A percentile compares a stretch with the other conserved stretches of the same genome.
phyloP scores from a whole-genome alignment of 179 eudicot genomes.

The Spergularia azorica region DNA sequence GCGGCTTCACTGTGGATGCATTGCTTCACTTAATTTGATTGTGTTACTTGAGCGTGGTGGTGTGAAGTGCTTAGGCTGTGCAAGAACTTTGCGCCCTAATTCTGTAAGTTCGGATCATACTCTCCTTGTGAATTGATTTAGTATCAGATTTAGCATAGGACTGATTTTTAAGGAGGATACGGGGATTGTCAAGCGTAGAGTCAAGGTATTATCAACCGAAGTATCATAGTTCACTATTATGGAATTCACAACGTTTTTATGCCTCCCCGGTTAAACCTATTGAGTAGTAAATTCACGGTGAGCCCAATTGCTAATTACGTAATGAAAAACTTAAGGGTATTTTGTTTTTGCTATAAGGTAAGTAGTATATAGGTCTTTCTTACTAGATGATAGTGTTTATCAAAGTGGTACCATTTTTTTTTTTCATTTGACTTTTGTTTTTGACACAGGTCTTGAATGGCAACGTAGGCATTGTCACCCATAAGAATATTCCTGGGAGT shows the following conservation, averaged over 20 bases:
- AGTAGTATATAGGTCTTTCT: constrained; percentile 1
- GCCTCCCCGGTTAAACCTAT: neutral
- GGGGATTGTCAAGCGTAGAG: neutral
- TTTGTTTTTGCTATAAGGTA: neutral
- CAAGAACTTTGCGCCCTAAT: constrained; percentile 35
- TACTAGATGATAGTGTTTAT: constrained; percentile 16
- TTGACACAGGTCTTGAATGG: constrained; percentile 45
- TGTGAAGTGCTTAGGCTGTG: constrained; percentile 68
- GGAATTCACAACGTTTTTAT: neutral
- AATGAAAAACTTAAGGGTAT: neutral
- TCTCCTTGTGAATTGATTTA: neutral
- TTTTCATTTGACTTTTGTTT: neutral
- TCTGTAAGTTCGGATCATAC: constrained; percentile 53
- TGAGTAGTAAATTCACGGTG: neutral
- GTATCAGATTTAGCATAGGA: neutral
- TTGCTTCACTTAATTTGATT: constrained; percentile 74
- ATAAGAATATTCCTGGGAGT: constrained; percentile 32
- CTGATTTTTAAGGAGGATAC: neutral
- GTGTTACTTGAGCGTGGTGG: constrained; percentile 89
- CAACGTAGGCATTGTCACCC: constrained; percentile 28
- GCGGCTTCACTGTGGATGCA: constrained; percentile 98
- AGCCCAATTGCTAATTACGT: neutral
- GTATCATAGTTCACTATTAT: neutral
- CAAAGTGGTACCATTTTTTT: neutral
- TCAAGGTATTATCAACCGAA: neutral